Percentiles rank a stretch among this genome's conserved stretches.
Conservation (phyloP, 345 rosid species). For the Corchorus capsularis region DNA sequence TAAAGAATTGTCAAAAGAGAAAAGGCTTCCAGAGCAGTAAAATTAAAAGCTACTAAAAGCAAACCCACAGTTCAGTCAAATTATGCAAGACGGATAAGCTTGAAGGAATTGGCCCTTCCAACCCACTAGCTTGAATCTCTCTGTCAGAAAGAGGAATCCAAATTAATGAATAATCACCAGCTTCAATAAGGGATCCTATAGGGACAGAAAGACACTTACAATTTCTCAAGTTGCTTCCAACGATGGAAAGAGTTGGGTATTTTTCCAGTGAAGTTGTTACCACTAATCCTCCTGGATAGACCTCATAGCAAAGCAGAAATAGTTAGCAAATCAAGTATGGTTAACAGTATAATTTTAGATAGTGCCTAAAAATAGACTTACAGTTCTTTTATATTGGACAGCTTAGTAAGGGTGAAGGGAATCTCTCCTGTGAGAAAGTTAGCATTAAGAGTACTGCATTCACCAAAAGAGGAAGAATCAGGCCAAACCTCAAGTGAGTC, state of each 20-base stretch:
- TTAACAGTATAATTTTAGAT: neutral
- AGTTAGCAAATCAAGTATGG: neutral
- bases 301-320: neutral
- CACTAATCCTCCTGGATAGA: slow-evolving; percentile 9
- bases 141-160: slow-evolving; percentile 23
- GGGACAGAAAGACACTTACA: neutral
- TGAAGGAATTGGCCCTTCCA: slow-evolving; percentile 51
- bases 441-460: slow-evolving; percentile 18
- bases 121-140: slow-evolving; percentile 58
- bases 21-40: neutral
- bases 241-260: slow-evolving; percentile 3
- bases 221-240: slow-evolving; percentile 11
- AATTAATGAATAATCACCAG: too few species aligned
- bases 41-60: neutral
- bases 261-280: slow-evolving; percentile 22
- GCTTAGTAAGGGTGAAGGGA: slow-evolving; percentile 10
- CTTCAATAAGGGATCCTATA: neutral
- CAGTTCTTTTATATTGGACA: slow-evolving; percentile 17
- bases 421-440: slow-evolving; percentile 21
- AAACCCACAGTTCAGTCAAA: slow-evolving; percentile 42
- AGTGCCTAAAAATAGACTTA: neutral
- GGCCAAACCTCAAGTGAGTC: neutral
- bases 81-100: slow-evolving; percentile 32
- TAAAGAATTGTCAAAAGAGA: neutral
- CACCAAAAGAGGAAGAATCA: neutral